These are phyloP conservation scores for Trebouxia sp. DNA, from an alignment of 139 green algal genomes.

Conservation along the genomic window DNA sequence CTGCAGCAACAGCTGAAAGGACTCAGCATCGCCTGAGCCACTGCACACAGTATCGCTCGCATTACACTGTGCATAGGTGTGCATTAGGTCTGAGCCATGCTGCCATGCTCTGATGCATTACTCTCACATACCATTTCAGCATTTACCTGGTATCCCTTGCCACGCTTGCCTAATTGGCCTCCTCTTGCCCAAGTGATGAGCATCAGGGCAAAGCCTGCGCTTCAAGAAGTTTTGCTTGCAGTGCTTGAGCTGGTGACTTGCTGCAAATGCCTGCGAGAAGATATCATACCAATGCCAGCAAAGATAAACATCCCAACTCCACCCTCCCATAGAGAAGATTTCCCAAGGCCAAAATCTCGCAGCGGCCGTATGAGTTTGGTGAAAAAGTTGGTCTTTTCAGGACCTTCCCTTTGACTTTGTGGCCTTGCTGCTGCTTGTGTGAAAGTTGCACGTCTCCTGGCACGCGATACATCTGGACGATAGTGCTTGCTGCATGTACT, in stretches of 20 bases:
- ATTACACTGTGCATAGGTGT: too few species aligned
- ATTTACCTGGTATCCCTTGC: constrained; percentile 54
- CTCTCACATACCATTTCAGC: background rate
- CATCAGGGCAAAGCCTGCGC: constrained; percentile 27
- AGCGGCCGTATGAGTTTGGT: constrained; percentile 64
- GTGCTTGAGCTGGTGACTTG: background rate
- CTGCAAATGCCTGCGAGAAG: background rate
- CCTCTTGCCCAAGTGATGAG: constrained; percentile 61
- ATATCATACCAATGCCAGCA: constrained; percentile 55
- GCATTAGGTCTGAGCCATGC: background rate
- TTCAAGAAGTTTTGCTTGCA: background rate
- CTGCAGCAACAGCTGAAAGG: constrained; percentile 33
- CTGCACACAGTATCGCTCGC: too few species aligned
- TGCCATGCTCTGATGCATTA: background rate
- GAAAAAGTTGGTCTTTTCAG: constrained; percentile 41
- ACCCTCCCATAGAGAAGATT: constrained; percentile 73
- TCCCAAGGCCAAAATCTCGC: constrained; percentile 84
- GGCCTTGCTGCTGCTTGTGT: constrained; percentile 7
- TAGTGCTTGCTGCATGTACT: background rate
- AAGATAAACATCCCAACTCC: constrained; percentile 85
- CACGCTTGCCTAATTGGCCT: constrained; percentile 51
- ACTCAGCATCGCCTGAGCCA: background rate
- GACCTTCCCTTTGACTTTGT: constrained; percentile 2
- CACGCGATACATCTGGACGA: background rate
- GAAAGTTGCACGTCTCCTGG: background rate